Conservation (phyloP, 2,329 filamentous ascomycete genomes). For the Fusarium buharicum region DNA sequence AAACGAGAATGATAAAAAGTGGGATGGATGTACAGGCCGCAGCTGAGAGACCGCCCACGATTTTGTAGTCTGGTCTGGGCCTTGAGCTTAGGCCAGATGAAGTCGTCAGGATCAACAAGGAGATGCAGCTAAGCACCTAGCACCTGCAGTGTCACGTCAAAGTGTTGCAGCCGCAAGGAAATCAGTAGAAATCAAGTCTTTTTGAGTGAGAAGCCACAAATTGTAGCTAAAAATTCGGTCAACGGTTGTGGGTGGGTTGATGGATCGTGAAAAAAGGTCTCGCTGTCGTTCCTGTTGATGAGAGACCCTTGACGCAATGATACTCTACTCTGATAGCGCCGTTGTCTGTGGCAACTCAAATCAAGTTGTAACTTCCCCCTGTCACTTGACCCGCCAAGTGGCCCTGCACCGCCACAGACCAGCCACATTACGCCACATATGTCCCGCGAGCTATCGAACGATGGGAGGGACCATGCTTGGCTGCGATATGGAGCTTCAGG, state of each 20-base stretch:
- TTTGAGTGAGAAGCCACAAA: constrained; percentile 1
- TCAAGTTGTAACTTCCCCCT: constrained; percentile 27
- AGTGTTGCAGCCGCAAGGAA: constrained; percentile 8
- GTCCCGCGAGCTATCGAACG: constrained; percentile 38
- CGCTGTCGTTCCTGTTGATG: constrained; percentile 40
- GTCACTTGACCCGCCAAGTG: constrained; percentile 38
- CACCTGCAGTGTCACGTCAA: background rate
- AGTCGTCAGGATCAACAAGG: constrained; percentile 27
- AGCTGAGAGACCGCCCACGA: constrained; percentile 24
- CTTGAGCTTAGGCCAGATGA: constrained; percentile 10
- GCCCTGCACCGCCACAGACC: constrained; percentile 22
- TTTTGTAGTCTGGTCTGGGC: constrained; percentile 7
- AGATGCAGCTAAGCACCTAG: constrained; percentile 13
- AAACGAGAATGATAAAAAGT: constrained; percentile 21
- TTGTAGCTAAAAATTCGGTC: constrained; percentile 18
- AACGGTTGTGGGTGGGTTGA: constrained; percentile 36
- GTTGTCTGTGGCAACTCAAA: constrained; percentile 56
- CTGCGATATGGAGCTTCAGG: constrained; percentile 24
- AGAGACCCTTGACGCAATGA: constrained; percentile 50
- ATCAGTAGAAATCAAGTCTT: background rate
- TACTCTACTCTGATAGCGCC: constrained; percentile 38
- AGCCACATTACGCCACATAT: constrained; percentile 30
- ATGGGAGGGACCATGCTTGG: constrained; percentile 31
- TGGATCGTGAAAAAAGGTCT: constrained; percentile 37
- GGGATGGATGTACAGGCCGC: constrained; percentile 33